These are phyloP conservation scores for Backusella mclennaniae DNA, from an alignment of 192 early-diverging fungal genomes.

Conservation along the genomic window DNA sequence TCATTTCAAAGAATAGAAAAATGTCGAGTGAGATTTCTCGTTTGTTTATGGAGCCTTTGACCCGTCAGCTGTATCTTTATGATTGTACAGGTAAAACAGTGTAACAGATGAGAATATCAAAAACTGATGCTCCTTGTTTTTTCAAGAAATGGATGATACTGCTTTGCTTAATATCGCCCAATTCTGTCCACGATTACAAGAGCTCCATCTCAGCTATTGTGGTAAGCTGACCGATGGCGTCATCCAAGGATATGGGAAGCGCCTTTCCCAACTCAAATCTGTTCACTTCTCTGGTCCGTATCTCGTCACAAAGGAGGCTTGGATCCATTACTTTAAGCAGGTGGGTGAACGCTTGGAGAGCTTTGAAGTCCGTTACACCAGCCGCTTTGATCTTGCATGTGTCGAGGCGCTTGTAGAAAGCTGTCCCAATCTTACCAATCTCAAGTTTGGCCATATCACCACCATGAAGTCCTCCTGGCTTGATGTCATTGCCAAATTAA, in stretches of 20 bases:
- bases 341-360: constrained; percentile 50
- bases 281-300: constrained; percentile 72
- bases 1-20: constrained; percentile 74
- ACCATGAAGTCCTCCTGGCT: constrained; percentile 52
- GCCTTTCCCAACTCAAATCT: constrained; percentile 45
- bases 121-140: no score
- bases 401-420: constrained; percentile 44
- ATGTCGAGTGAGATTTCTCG: constrained; percentile 61
- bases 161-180: constrained; percentile 60
- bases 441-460: constrained; percentile 47
- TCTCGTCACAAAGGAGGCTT: constrained; percentile 59
- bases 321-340: constrained; percentile 55
- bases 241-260: constrained; percentile 39
- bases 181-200: constrained; percentile 59
- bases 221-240: constrained; percentile 61
- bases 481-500: constrained; percentile 33
- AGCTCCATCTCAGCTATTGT: constrained; percentile 69
- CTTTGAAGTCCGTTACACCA: constrained; percentile 58
- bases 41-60: constrained; percentile 68
- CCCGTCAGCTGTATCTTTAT: constrained; percentile 61
- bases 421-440: constrained; percentile 42
- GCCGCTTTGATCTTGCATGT: constrained; percentile 51
- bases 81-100: constrained; percentile 65
- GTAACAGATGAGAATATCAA: no score
- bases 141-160: constrained; percentile 40